Base-by-base conservation (phyloP, 192 early-diverging fungal genomes). In the Backusella macrospora region DNA sequence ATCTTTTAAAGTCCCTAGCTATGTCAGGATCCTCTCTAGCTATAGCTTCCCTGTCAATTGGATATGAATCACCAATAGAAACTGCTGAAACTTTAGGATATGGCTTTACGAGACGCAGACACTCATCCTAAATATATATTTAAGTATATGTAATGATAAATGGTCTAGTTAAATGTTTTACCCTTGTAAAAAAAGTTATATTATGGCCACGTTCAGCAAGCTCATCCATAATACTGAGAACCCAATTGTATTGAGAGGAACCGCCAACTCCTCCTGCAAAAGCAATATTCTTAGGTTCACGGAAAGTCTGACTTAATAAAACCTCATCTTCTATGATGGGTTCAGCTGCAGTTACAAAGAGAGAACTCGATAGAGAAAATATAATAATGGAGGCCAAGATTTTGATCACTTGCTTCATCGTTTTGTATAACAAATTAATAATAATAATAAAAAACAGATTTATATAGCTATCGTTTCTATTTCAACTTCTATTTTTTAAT, bases 281-380 rank as follows among this genome's bases (percentile, higher is more conserved):
- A 4, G n/a, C 65, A 66, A 66, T 66, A 16, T 66, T 66, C 12
- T 66, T 66, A 10, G 65, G 40, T 59, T 59, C 52, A 59, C 52
- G 52, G 5, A 59, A 59, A 26, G 52, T 59, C 10, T 59, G 52
- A n/a, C 10, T 18, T 2, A 59, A 1, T 34, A 34, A 34, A 34
- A 34, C 29, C 29, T 34, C 29, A 2, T 34, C 29, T 34, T 34
- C 1, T 34, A 34, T 34, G 2, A 34, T 34, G 29, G 29, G 29
- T 34, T 34, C 29, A 34, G 29, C 29, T 34, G 29, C 29, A 34
- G 29, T 34, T 34, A 34, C 29, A 34, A 34, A 34, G 29, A 2
- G 29, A 34, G 29, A 34, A 34, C 29, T 34, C 29, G 29, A 34
- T 34, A 34, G 2, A 34, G 29, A 34, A 34, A 34, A 34, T 2